Conservation (phyloP, 352 stramenopile species). For the Pythium monospermum region DNA sequence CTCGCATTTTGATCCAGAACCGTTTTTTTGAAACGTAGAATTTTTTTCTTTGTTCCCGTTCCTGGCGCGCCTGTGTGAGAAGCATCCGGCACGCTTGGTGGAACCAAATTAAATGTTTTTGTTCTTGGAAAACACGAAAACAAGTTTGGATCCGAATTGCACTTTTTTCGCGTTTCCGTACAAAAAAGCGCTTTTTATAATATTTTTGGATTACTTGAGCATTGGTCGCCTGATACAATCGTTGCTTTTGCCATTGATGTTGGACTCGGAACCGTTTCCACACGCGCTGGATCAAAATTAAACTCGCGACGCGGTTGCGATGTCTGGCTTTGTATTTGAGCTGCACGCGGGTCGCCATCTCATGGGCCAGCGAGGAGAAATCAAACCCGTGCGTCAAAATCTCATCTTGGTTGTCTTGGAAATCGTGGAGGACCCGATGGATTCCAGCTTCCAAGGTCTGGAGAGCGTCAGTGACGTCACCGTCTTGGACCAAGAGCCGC, state of each 20-base stretch:
- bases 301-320: constrained; percentile 19
- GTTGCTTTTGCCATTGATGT: constrained; percentile 1
- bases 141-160: constrained; percentile 34
- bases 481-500: constrained; percentile 13
- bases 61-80: constrained; percentile 15
- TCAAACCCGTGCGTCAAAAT: constrained; percentile 31
- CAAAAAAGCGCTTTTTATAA: constrained; percentile 25
- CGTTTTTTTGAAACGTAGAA: constrained; percentile 16
- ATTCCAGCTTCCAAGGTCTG: constrained; percentile 43
- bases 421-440: constrained; percentile 32
- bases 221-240: constrained; percentile 20
- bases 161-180: constrained; percentile 11
- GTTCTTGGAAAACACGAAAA: constrained; percentile 34
- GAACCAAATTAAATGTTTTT: constrained; percentile 35
- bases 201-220: constrained; percentile 29
- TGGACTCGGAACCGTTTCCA: constrained; percentile 28
- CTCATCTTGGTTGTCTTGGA: constrained; percentile 31
- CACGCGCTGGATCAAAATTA: constrained; percentile 30
- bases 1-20: constrained; percentile 20
- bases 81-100: constrained; percentile 29
- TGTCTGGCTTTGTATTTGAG: constrained; percentile 31
- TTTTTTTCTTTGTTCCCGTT: constrained; percentile 16
- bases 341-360: constrained; percentile 30
- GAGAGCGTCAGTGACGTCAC: constrained; percentile 32
- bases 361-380: constrained; percentile 37